These are phyloP conservation scores for Jaenimonas drosophilae DNA, from an alignment of 208 protist species.

Conservation along the genomic window DNA sequence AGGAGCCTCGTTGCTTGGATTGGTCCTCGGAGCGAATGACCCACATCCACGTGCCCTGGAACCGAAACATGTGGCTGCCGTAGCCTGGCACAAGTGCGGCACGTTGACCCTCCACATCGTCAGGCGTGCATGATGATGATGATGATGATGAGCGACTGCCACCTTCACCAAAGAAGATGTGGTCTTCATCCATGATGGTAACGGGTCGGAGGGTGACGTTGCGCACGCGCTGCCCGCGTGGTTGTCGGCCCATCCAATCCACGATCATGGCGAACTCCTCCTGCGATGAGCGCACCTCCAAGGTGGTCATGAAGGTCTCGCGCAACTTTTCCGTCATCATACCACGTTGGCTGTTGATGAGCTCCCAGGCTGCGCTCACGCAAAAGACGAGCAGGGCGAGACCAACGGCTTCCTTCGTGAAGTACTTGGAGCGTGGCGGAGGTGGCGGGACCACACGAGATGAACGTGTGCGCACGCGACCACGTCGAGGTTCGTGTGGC, in stretches of 20 bases:
- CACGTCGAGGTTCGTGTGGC: too few species aligned
- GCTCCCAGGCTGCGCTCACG: slow-evolving; percentile 63
- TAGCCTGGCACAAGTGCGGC: slow-evolving; percentile 69
- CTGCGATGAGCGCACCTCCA: slow-evolving; percentile 82
- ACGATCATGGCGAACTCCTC: slow-evolving; percentile 84
- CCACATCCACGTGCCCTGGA: slow-evolving; percentile 46
- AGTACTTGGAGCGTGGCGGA: slow-evolving; percentile 3
- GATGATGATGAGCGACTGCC: too few species aligned
- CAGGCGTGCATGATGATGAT: too few species aligned
- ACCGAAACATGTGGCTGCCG: slow-evolving; percentile 65
- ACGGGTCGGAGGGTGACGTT: slow-evolving; percentile 71
- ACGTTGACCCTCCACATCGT: slow-evolving; percentile 6
- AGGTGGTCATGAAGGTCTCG: slow-evolving; percentile 47
- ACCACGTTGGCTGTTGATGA: slow-evolving; percentile 36
- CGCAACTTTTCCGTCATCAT: slow-evolving; percentile 26
- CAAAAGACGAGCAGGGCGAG: slow-evolving; percentile 52
- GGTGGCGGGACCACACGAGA: too few species aligned
- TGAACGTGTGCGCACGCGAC: too few species aligned
- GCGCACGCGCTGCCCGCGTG: slow-evolving; percentile 28
- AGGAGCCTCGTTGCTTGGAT: slow-evolving; percentile 37
- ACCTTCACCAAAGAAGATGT: too few species aligned
- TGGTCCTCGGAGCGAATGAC: slow-evolving; percentile 58
- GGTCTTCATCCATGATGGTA: slow-evolving; percentile 12
- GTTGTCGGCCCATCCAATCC: slow-evolving; percentile 83
- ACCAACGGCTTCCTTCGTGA: slow-evolving; percentile 29